Evolutionary conservation across 805 yeast species (phyloP), one percentile per base, ranked within the genome.

Genomic region (Blastobotrys mokoenaii): DNA sequence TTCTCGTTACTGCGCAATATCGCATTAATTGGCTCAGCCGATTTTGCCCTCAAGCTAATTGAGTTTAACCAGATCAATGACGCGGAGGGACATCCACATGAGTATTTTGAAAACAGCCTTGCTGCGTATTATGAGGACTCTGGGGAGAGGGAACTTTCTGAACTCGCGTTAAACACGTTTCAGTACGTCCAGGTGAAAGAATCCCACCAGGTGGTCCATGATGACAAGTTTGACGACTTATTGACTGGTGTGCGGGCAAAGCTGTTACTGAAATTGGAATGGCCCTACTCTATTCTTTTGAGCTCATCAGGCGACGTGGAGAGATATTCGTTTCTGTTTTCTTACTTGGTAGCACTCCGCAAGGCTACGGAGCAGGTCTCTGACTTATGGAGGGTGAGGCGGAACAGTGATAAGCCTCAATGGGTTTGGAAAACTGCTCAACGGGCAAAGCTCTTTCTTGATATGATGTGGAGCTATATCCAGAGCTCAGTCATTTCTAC

Each of bases 221-320:
- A 14, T 16, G 50, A 46, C 42, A 27, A 18, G 17, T 53, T 56
- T 37, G 51, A 52, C n/a, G 57, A 56, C 20, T 31, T 56, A 4
- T 20, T 46, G 25, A 38, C 47, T 8, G 47, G 50, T 2, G 29
- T 45, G 25, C 44, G 50, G 22, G 45, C 47, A 38, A 37, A 34
- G 31, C 43, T 55, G 18, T 9, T 16, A 3, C 33, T 54, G 27
- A 33, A 41, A 4, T 44, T 54, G 15, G 43, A 51, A n/a, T 56
- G 58, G 57, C 59, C 59, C 4, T 46, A 43, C n/a, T 42, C 44
- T 12, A 47, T 54, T n/a, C 38, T 55, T 22, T 40, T 49, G 5
- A 40, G 50, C 6, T 37, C 35, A 8, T 20, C 36, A 3, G 46
- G 43, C 16, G 2, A 38, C 39, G 32, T 34, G 20, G 7, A 45